Base-by-base conservation (phyloP, 495 filamentous ascomycete species). In the Aspergillus ellipticus region DNA sequence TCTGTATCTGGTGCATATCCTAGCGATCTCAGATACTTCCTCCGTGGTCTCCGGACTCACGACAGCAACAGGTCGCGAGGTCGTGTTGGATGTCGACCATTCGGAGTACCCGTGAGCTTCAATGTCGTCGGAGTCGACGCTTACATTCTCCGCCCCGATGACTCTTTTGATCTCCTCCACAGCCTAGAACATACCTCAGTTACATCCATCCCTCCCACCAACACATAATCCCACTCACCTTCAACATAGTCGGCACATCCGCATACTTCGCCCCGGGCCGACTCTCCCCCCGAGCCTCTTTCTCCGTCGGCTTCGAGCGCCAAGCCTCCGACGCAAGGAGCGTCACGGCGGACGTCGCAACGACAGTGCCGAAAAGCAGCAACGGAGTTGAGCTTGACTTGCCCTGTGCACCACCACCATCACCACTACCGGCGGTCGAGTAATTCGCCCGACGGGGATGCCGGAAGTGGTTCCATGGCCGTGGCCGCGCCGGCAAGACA, bases 71-170 rank as follows among this genome's bases (percentile, higher is more conserved):
- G 87, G 87, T 4, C 88, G 70, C 5, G 79, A 75, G 29, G 86
- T 82, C 20, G 83, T 83, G 60, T 94, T 91, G 39, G 82, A 82
- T 1, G 87, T 85, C 1, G 87, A 90, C 86, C 88, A 90, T 67
- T 89, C 86, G 19, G 87, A 90, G 65, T 88, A 92, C 16, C 89
- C 88, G 66, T 94, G 89, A 15, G 77, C 67, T 26, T 79, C 81
- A 11, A 92, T 74, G 59, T 90, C 86, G 28, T 94, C 89, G 11
- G 85, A 80, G 55, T 92, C 89, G 2, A 80, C 89, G 31, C 84
- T 90, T 52, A 94, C 83, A 55, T 84, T 78, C 62, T 90, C 87
- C 46, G 85, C 83, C 39, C 81, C 72, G 22, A 89, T 74, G 1
- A 59, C 54, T 58, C 82, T 79, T 49, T 66, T 62, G 26, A 85